A percentile compares a stretch with the other conserved stretches of the same genome.
Evolutionary conservation across 2,329 filamentous ascomycete species (phyloP).

Genomic region (Balansia obtecta): DNA sequence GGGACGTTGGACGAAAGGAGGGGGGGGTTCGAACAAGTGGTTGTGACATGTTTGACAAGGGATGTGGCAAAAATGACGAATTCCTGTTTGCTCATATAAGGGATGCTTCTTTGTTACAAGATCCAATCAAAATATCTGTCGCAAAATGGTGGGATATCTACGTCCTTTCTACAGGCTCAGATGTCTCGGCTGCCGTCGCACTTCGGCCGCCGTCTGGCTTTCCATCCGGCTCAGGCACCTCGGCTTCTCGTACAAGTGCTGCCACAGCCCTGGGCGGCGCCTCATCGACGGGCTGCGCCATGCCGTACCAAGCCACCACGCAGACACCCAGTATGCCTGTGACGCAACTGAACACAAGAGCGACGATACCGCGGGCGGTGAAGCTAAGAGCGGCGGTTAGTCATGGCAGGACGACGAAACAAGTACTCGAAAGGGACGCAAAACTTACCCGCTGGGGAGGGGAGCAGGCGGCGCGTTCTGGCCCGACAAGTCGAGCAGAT

Average conservation of each 20-base stretch:
- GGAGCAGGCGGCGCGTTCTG: constrained; percentile 41
- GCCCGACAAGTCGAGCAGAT: constrained; percentile 51
- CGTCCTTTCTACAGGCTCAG: background rate
- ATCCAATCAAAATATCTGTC: too few relatives aligned
- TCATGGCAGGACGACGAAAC: background rate
- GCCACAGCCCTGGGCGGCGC: constrained; percentile 7
- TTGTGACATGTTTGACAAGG: too few relatives aligned
- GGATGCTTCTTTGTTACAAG: too few relatives aligned
- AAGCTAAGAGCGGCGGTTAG: constrained; percentile 32
- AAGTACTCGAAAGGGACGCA: background rate
- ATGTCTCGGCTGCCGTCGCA: background rate
- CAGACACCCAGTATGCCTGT: constrained; percentile 56
- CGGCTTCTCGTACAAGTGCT: constrained; percentile 5
- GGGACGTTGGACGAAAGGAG: too few relatives aligned
- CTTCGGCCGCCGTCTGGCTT: background rate
- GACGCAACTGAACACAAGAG: constrained; percentile 59
- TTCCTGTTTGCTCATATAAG: too few relatives aligned
- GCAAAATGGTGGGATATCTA: background rate
- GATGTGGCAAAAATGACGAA: too few relatives aligned
- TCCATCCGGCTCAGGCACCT: background rate
- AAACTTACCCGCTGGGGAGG: constrained; percentile 47
- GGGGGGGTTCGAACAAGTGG: too few relatives aligned
- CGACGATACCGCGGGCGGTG: constrained; percentile 57
- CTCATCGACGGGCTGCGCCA: constrained; percentile 10
- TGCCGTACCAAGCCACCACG: constrained; percentile 54